phyloP scores from a whole-genome alignment of 768 basidiomycete genomes.

The Rhodotorula sphaerocarpa region DNA sequence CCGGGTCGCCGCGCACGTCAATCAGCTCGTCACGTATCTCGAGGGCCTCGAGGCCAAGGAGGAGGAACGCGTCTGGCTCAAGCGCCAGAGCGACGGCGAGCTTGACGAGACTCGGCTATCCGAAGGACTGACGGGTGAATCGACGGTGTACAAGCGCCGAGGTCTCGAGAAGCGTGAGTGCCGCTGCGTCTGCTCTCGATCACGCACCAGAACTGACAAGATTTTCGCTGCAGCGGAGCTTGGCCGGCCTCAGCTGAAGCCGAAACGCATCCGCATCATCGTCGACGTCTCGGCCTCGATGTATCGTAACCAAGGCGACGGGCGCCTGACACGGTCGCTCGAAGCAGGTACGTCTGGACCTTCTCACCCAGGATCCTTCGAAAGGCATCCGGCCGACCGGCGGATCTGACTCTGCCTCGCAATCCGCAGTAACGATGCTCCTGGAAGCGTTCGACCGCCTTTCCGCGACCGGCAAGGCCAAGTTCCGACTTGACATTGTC shows the following conservation, averaged over 20 bases:
- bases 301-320: constrained; percentile 30
- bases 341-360: constrained; percentile 15
- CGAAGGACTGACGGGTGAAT: constrained; percentile 28
- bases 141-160: constrained; percentile 23
- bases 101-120: constrained; percentile 21
- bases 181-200: neutral
- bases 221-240: constrained; percentile 20
- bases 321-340: constrained; percentile 10
- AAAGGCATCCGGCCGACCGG: no score
- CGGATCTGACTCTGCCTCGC: neutral
- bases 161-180: constrained; percentile 25
- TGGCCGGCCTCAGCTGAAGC: constrained; percentile 29
- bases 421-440: constrained; percentile 17
- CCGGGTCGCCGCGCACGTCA: constrained; percentile 4
- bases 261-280: constrained; percentile 30
- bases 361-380: neutral
- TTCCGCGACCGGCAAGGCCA: constrained; percentile 2
- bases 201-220: no score
- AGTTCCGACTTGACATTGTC: constrained; percentile 20
- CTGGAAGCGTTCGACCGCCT: constrained; percentile 24
- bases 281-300: constrained; percentile 24
- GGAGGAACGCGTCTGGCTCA: constrained; percentile 31
- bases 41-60: constrained; percentile 33
- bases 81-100: constrained; percentile 23
- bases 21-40: constrained; percentile 22